These are phyloP conservation scores for Tricholoma flavovirens DNA, from an alignment of 768 basidiomycete genomes.

Conservation along the genomic window DNA sequence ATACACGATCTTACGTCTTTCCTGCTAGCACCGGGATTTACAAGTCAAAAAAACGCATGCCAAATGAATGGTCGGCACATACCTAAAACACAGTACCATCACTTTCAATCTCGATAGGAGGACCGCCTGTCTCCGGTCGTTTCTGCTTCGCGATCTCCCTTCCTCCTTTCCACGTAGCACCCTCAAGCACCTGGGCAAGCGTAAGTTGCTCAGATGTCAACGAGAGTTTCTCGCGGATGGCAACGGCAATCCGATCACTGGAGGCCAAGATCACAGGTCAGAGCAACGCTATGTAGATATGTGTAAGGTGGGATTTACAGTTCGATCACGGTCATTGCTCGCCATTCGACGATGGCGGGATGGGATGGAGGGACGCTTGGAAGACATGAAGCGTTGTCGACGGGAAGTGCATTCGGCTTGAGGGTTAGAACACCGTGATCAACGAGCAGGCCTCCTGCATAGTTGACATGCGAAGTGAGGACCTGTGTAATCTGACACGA, in stretches of 20 bases:
- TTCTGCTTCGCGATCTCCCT: slow-evolving; percentile 82
- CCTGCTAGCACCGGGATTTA: no score
- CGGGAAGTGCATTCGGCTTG: slow-evolving; percentile 47
- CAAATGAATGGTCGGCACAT: not conserved
- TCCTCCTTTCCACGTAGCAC: slow-evolving; percentile 96
- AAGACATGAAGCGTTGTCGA: slow-evolving; percentile 45
- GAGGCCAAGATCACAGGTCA: not conserved
- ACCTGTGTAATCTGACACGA: not conserved
- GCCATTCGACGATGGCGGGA: slow-evolving; percentile 93
- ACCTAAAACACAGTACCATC: slow-evolving; percentile 75
- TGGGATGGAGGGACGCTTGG: slow-evolving; percentile 70
- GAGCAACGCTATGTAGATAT: not conserved
- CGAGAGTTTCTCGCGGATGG: slow-evolving; percentile 56
- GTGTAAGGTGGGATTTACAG: slow-evolving; percentile 47
- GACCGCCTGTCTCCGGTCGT: slow-evolving; percentile 70
- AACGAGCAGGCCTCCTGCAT: slow-evolving; percentile 75
- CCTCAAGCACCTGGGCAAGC: slow-evolving; percentile 86
- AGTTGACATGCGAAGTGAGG: not conserved
- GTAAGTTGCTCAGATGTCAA: slow-evolving; percentile 50
- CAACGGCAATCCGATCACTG: slow-evolving; percentile 76
- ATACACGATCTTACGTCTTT: no score
- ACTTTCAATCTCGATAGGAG: slow-evolving; percentile 81
- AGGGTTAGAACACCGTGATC: slow-evolving; percentile 79
- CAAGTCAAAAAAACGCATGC: no score
- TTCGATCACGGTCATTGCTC: slow-evolving; percentile 91